Conservation (phyloP, 1,284 basidiomycete species). For the Anthracocystis setariae region DNA sequence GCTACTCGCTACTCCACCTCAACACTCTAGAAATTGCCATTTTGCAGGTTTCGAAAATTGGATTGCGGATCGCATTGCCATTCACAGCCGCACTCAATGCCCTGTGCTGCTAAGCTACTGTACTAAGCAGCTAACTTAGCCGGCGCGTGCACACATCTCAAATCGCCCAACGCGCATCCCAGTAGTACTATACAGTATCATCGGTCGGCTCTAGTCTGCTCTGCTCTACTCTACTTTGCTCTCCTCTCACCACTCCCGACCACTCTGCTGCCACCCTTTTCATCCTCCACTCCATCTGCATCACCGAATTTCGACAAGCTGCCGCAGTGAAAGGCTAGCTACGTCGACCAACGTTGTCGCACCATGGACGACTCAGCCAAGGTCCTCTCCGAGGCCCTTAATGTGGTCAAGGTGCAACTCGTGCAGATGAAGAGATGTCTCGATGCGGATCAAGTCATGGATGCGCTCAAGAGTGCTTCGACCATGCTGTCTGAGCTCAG, state of each 20-base stretch:
- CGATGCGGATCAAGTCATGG: slow-evolving; percentile 66
- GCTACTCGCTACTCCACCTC: slow-evolving; percentile 7
- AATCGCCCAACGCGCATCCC: not conserved
- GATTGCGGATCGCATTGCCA: not conserved
- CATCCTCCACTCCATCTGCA: not conserved
- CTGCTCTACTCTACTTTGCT: too few species aligned
- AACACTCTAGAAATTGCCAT: too few species aligned
- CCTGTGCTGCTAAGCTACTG: not conserved
- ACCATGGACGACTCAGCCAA: slow-evolving; percentile 66
- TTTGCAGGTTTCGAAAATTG: not conserved
- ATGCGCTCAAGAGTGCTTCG: slow-evolving; percentile 65
- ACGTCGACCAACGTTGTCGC: slow-evolving; percentile 9
- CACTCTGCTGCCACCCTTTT: not conserved
- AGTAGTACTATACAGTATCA: not conserved
- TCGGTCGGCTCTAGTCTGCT: too few species aligned
- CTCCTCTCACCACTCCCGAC: not conserved
- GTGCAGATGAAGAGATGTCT: slow-evolving; percentile 66
- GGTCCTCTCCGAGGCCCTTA: slow-evolving; percentile 63
- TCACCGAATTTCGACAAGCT: slow-evolving; percentile 14
- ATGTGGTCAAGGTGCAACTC: slow-evolving; percentile 66
- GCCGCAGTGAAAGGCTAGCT: slow-evolving; percentile 19
- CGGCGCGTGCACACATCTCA: slow-evolving; percentile 8
- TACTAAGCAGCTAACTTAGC: too few species aligned
- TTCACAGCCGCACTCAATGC: not conserved
- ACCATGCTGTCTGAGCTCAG: slow-evolving; percentile 66